Percentiles rank a stretch among this genome's conserved stretches.
Conservation (phyloP, 2,329 filamentous ascomycete species). For the Talaromyces sp. region DNA sequence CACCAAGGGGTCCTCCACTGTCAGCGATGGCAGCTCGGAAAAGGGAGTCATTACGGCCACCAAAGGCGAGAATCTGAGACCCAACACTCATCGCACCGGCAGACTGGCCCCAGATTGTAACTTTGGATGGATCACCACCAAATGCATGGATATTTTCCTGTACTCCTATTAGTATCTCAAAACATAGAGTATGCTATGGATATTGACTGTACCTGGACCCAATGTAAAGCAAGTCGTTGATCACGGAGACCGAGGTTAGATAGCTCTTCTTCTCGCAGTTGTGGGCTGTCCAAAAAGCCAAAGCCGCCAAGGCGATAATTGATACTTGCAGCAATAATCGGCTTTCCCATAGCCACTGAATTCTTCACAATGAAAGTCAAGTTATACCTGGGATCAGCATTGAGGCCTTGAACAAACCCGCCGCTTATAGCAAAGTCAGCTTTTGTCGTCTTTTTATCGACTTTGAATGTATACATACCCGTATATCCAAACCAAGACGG, state of each 20-base stretch:
- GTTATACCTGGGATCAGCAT: constrained; percentile 56
- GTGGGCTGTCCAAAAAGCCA: constrained; percentile 50
- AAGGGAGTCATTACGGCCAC: constrained; percentile 49
- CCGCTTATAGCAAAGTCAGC: constrained; percentile 32
- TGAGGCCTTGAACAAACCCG: constrained; percentile 48
- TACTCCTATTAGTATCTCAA: constrained; percentile 25
- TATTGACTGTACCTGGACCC: constrained; percentile 21
- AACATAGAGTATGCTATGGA: constrained; percentile 25
- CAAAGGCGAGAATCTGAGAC: constrained; percentile 50
- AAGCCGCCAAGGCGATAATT: constrained; percentile 47
- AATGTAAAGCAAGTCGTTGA: constrained; percentile 33
- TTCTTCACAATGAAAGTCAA: constrained; percentile 49
- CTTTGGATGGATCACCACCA: constrained; percentile 12
- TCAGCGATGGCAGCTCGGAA: constrained; percentile 52
- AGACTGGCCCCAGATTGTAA: constrained; percentile 53
- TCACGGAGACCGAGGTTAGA: constrained; percentile 54
- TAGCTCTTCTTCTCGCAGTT: constrained; percentile 35
- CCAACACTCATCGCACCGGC: constrained; percentile 49
- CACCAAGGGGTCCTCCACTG: constrained; percentile 47
- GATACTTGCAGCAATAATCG: constrained; percentile 43
- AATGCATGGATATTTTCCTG: constrained; percentile 16
- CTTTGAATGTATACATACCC: constrained; percentile 23
- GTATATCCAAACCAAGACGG: too few relatives aligned
- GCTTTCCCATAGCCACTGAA: constrained; percentile 46
- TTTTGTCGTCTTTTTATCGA: too few relatives aligned